A percentile compares a stretch with the other conserved stretches of the same genome.
Evolutionary conservation across 1,139 yeast genomes (phyloP).

Genomic region (Kodamaea sp.): DNA sequence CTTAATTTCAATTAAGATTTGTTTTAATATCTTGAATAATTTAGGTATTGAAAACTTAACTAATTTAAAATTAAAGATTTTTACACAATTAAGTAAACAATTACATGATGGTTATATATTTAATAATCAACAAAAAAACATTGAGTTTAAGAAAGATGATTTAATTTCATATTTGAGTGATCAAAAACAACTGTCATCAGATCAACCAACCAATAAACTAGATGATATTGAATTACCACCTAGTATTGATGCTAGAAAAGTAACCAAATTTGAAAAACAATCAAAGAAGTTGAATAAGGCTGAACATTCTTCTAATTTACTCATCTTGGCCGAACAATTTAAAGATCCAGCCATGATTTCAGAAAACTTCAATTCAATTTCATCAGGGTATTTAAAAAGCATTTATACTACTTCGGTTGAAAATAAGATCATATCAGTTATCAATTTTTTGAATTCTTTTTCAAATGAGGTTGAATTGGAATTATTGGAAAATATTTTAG

Average conservation of each 20-base stretch:
- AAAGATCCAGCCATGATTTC: constrained; percentile 1
- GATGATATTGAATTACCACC: constrained; percentile 42
- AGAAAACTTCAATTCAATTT: constrained; percentile 1
- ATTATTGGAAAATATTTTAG: constrained; percentile 11
- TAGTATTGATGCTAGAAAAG: constrained; percentile 31
- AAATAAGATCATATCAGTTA: constrained; percentile 6
- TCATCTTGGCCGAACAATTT: constrained; percentile 17
- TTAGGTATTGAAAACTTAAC: constrained; percentile 11
- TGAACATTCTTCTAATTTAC: constrained; percentile 18
- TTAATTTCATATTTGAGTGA: constrained; percentile 8
- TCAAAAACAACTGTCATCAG: background rate
- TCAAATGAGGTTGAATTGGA: constrained; percentile 7
- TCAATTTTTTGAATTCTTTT: constrained; percentile 7
- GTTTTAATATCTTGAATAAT: constrained; percentile 20
- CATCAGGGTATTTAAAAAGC: constrained; percentile 7
- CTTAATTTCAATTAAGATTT: constrained; percentile 30
- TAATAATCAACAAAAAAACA: constrained; percentile 10
- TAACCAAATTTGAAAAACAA: constrained; percentile 16
- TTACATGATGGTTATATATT: constrained; percentile 17
- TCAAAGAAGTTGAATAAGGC: constrained; percentile 3
- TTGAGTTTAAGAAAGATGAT: constrained; percentile 11
- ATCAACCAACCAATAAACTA: constrained; percentile 20
- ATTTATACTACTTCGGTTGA: constrained; percentile 10
- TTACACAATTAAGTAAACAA: constrained; percentile 15
- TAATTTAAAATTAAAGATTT: constrained; percentile 12